Evolutionary conservation across 148 eudicot genomes (phyloP), one percentile per base, ranked within the genome.

Genomic region (Persicaria tinctoria): DNA sequence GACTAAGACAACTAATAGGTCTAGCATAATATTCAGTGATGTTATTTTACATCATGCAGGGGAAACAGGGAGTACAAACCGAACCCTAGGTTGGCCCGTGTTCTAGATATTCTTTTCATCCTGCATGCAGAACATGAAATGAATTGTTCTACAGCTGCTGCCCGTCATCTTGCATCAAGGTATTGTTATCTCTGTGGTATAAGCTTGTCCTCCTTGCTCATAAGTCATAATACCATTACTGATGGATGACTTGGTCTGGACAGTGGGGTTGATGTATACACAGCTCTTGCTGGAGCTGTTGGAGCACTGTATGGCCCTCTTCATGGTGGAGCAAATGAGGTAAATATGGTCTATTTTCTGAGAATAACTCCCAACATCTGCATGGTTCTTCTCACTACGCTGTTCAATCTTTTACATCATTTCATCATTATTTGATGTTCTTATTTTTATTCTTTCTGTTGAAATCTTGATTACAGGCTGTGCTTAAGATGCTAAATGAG

Each of bases 251-350:
- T 27, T 27, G 81, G 59, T 77, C 32, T 63, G 0, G 84, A 84
- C 85, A 95, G 99, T 84, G 99, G 99, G 77, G 99, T 95, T 74
- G 99, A 95, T 85, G 99, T 95, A 16, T 95, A 92, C 87, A 90
- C 99, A 51, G 99, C 99, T 81, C 92, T 95, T 73, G 89, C 99
- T 77, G 99, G 99, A 69, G 97, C 99, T 18, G 94, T 92, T 81
- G 99, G 99, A 76, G 99, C 99, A 74, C 83, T 95, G 66, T 95
- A 92, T 88, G 99, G 99, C 54, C 99, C 99, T 74, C 99, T 95
- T 80, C 99, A 95, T 84, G 99, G 99, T 78, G 99, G 99, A 78
- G 99, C 99, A 57, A 95, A 95, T 84, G 99, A 95, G 97, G 99
- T 95, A 83, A 46, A 51, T 17, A 45, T 71, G 18, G 14, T 59